Evolutionary conservation across 805 yeast genomes (phyloP).

Genomic region (Candida takata): DNA sequence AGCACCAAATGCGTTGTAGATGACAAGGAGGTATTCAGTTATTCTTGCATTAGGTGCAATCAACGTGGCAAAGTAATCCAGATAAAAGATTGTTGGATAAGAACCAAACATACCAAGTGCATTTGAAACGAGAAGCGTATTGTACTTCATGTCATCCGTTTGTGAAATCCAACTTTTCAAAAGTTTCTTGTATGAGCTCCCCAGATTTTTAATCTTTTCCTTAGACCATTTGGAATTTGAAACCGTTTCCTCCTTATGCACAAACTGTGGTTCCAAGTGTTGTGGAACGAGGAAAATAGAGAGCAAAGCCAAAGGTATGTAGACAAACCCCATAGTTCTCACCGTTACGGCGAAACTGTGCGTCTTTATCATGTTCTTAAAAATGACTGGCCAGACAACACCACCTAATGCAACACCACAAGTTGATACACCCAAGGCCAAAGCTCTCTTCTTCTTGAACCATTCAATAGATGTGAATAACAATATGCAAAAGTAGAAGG

Average conservation of each 20-base stretch:
- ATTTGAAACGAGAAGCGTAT: slow-evolving; percentile 9
- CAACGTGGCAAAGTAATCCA: slow-evolving; percentile 18
- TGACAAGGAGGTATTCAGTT: slow-evolving; percentile 14
- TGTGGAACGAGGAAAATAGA: slow-evolving; percentile 15
- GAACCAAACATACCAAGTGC: slow-evolving; percentile 19
- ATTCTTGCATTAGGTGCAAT: slow-evolving; percentile 10
- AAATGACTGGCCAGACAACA: slow-evolving; percentile 27
- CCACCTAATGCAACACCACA: slow-evolving; percentile 52
- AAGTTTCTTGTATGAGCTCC: slow-evolving; percentile 7
- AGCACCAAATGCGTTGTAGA: slow-evolving; percentile 18
- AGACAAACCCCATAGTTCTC: slow-evolving; percentile 17
- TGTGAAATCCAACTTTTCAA: slow-evolving; percentile 12
- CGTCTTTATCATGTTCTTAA: slow-evolving; percentile 15
- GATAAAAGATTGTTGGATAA: slow-evolving; percentile 20
- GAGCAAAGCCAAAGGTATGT: slow-evolving; percentile 16
- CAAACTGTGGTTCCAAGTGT: slow-evolving; percentile 7
- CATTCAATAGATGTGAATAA: slow-evolving; percentile 60
- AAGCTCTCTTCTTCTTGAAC: slow-evolving; percentile 56
- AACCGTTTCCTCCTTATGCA: slow-evolving; percentile 10
- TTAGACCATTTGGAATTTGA: slow-evolving; percentile 14
- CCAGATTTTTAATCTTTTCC: slow-evolving; percentile 9
- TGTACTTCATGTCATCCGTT: slow-evolving; percentile 6
- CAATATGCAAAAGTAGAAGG: slow-evolving; percentile 50
- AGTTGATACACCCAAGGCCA: slow-evolving; percentile 40
- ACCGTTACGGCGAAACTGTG: slow-evolving; percentile 17